These are phyloP conservation scores for Amaranthus palmeri DNA, from an alignment of 148 eudicot genomes.

Conservation along the genomic window DNA sequence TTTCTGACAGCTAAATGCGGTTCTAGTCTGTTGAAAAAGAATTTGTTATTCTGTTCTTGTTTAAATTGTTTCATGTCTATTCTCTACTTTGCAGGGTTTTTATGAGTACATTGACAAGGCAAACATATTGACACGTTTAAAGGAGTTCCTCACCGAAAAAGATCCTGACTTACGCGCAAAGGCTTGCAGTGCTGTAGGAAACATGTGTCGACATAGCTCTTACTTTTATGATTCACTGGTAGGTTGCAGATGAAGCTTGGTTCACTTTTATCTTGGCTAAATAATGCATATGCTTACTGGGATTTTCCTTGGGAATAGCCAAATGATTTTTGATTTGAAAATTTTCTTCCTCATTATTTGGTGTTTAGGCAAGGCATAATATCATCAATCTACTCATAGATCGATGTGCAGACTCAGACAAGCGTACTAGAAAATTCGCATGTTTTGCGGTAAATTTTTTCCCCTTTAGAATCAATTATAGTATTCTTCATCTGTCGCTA, in stretches of 20 bases:
- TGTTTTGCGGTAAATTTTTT: conserved; percentile 82
- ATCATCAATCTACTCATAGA: conserved; percentile 69
- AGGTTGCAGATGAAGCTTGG: conserved; percentile 15
- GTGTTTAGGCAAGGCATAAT: conserved; percentile 55
- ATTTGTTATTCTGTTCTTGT: not conserved
- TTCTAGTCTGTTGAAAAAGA: not conserved
- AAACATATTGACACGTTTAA: conserved; percentile 58
- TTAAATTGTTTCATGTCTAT: conserved; percentile 5
- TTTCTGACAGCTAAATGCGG: not conserved
- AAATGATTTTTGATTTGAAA: not conserved
- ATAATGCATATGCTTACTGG: not conserved
- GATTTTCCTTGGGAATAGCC: not conserved
- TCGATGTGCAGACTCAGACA: conserved; percentile 83
- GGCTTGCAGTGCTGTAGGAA: conserved; percentile 89
- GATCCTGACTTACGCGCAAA: conserved; percentile 81
- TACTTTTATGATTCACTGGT: conserved; percentile 81
- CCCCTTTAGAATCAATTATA: not conserved
- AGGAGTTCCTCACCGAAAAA: conserved; percentile 66
- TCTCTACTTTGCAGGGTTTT: conserved; percentile 54
- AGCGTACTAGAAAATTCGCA: conserved; percentile 86
- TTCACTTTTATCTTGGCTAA: not conserved
- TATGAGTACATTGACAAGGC: conserved; percentile 74
- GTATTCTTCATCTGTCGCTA: not conserved
- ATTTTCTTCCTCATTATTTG: conserved; percentile 3
- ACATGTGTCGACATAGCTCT: conserved; percentile 93